phyloP scores from a whole-genome alignment of 805 yeast genomes.

The Yamadazyma olivae region DNA sequence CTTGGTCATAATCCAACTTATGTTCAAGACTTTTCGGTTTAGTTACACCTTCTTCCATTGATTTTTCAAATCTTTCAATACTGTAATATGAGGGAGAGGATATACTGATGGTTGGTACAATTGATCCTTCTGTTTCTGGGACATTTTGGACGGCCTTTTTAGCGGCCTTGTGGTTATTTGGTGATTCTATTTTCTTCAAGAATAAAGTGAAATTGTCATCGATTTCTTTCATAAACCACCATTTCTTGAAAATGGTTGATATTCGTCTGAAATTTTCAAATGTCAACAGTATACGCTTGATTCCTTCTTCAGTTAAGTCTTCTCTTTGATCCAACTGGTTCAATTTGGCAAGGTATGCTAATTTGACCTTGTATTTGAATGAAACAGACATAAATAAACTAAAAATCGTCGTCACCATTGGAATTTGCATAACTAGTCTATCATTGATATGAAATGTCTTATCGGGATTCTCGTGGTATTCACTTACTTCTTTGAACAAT shows the following conservation, averaged over 20 bases:
- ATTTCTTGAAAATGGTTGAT: slow-evolving; percentile 3
- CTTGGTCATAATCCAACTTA: neutral
- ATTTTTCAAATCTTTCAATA: too few species aligned
- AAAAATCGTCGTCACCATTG: slow-evolving; percentile 8
- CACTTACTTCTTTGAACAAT: neutral
- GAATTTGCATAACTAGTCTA: slow-evolving; percentile 5
- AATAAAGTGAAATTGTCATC: slow-evolving; percentile 2
- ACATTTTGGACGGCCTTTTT: too few species aligned
- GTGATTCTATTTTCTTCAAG: slow-evolving; percentile 3
- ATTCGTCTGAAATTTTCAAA: neutral
- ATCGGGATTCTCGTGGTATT: too few species aligned
- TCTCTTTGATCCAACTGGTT: slow-evolving; percentile 1
- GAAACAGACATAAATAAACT: slow-evolving; percentile 5
- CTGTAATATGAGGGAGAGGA: slow-evolving; percentile 4
- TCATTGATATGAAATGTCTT: too few species aligned
- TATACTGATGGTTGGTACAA: too few species aligned
- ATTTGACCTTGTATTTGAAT: slow-evolving; percentile 11
- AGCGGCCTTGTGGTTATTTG: too few species aligned
- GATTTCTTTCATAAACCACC: slow-evolving; percentile 14
- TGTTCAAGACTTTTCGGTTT: too few species aligned
- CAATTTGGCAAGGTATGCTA: slow-evolving; percentile 9
- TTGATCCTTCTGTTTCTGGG: too few species aligned
- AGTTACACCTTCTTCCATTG: neutral
- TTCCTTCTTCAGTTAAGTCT: slow-evolving; percentile 3
- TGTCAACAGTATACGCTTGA: neutral